Evolutionary conservation across 2,329 filamentous ascomycete genomes (phyloP).

Genomic region (Apiospora sp.): DNA sequence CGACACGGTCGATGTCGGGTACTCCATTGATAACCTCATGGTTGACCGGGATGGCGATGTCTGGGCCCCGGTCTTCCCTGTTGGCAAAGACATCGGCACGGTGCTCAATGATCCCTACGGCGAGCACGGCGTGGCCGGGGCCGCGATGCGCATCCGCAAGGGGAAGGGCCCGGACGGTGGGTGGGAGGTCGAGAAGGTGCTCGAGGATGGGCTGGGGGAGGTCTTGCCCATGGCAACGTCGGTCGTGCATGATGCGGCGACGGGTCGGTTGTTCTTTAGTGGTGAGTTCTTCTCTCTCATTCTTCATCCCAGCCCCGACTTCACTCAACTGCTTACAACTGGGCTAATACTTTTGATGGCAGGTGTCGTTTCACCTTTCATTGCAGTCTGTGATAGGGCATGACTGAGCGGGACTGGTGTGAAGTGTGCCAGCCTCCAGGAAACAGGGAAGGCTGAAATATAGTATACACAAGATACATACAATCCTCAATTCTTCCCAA

Average conservation of each 20-base stretch:
- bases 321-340: no score
- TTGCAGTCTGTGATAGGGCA: constrained; percentile 35
- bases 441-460: background rate
- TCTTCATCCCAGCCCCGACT: background rate
- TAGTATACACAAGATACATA: no score
- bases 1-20: constrained; percentile 32
- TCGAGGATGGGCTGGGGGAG: constrained; percentile 38
- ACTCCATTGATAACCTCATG: constrained; percentile 39
- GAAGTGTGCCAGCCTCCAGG: background rate
- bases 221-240: constrained; percentile 37
- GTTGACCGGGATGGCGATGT: constrained; percentile 38
- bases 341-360: no score
- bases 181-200: constrained; percentile 38
- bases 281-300: constrained; percentile 28
- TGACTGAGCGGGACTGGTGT: background rate
- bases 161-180: constrained; percentile 27
- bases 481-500: no score
- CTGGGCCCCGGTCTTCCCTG: constrained; percentile 37
- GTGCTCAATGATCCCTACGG: constrained; percentile 34
- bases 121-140: constrained; percentile 26
- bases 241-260: constrained; percentile 39
- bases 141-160: constrained; percentile 36
- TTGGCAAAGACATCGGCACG: constrained; percentile 28
- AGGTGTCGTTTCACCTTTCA: constrained; percentile 36
- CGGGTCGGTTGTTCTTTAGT: constrained; percentile 39